phyloP scores from a whole-genome alignment of 495 filamentous ascomycete genomes.

The Darksidea phi region DNA sequence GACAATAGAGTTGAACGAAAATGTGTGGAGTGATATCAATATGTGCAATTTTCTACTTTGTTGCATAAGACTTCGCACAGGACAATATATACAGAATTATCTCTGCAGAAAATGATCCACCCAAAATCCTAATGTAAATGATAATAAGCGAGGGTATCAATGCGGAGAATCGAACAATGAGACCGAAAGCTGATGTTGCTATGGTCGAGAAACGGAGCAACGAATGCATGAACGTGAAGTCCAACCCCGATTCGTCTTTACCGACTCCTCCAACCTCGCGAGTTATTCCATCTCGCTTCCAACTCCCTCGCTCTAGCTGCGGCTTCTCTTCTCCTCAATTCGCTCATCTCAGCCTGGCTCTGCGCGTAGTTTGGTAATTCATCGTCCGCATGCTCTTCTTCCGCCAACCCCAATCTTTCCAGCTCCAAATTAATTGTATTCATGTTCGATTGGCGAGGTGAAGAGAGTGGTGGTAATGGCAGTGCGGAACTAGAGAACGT shows the following conservation, averaged over 20 bases:
- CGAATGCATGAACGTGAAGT: neutral
- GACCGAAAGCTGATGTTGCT: neutral
- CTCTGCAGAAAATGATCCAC: neutral
- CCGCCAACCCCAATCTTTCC: slow-evolving; percentile 26
- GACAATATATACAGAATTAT: too few species aligned
- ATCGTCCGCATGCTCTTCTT: slow-evolving; percentile 35
- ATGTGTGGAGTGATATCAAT: too few species aligned
- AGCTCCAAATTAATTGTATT: slow-evolving; percentile 29
- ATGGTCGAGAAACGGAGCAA: slow-evolving; percentile 3
- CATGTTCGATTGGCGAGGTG: slow-evolving; percentile 11
- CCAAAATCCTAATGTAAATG: slow-evolving; percentile 13
- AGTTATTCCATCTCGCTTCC: slow-evolving; percentile 37
- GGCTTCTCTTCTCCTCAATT: slow-evolving; percentile 35
- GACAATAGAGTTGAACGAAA: too few species aligned
- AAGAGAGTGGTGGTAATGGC: slow-evolving; percentile 7
- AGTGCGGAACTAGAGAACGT: slow-evolving; percentile 8
- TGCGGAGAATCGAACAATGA: slow-evolving; percentile 16
- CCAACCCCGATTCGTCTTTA: neutral
- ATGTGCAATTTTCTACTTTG: too few species aligned
- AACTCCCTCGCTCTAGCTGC: slow-evolving; percentile 39
- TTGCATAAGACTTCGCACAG: too few species aligned
- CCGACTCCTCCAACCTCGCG: slow-evolving; percentile 26
- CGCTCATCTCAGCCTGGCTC: slow-evolving; percentile 42
- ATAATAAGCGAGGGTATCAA: slow-evolving; percentile 38
- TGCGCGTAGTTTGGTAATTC: slow-evolving; percentile 43